A percentile compares a stretch with the other conserved stretches of the same genome.
Conservation (phyloP, 257 asterid species). For the Petunia axillaris region DNA sequence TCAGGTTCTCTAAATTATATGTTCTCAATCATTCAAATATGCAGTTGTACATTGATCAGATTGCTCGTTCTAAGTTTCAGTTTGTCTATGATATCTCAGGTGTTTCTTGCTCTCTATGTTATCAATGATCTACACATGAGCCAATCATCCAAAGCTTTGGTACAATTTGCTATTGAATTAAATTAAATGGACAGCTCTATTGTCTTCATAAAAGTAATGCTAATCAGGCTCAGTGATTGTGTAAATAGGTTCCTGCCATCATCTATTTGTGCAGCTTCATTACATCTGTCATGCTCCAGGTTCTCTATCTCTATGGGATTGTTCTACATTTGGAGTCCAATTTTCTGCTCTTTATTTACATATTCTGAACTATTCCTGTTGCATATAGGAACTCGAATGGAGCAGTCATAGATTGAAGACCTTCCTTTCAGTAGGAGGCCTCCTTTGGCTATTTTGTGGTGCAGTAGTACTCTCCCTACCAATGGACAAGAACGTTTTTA, state of each 20-base stretch:
- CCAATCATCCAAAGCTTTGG: conserved; percentile 83
- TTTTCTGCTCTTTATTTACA: neutral
- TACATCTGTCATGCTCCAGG: conserved; percentile 80
- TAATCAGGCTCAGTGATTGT: neutral
- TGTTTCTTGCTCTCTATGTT: conserved; percentile 79
- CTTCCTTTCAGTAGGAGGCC: conserved; percentile 66
- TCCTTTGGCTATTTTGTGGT: conserved; percentile 80
- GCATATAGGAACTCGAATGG: conserved; percentile 71
- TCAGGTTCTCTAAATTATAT: neutral
- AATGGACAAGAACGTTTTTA: conserved; percentile 51
- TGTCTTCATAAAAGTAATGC: neutral
- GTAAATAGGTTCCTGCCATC: conserved; percentile 74
- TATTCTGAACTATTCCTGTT: neutral
- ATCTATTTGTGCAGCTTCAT: conserved; percentile 85
- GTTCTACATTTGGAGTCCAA: neutral
- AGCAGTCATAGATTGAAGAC: conserved; percentile 56
- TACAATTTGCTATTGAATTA: conserved; percentile 29
- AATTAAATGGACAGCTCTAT: neutral
- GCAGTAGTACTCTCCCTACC: conserved; percentile 64
- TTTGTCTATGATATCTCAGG: conserved; percentile 37
- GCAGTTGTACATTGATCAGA: neutral
- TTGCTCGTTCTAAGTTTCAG: neutral
- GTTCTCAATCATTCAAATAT: neutral
- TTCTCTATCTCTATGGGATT: conserved; percentile 67
- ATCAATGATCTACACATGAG: conserved; percentile 77